Evolutionary conservation across 148 eudicot genomes (phyloP), one percentile per base, ranked within the genome.

Genomic region (Drosera capensis): DNA sequence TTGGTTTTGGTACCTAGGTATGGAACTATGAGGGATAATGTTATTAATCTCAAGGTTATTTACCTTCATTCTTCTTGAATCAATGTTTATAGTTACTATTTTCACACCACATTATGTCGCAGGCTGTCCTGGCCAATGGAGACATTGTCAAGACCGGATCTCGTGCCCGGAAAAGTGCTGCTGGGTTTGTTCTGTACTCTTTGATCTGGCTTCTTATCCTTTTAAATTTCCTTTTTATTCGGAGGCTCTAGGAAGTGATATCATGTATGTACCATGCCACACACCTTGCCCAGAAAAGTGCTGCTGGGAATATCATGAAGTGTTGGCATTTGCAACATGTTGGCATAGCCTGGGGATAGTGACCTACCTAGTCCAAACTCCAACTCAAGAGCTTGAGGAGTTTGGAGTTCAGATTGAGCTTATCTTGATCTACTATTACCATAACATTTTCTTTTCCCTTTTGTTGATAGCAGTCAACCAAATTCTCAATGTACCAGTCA

Each of bases 11-110:
- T 28, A 28, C 31, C 31, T 64, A 84, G 97, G 95, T 90, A 90
- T 58, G 95, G 97, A 57, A 84, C 95, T 39, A 90, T 90, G 97
- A 93, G 97, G 19, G 97, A 90, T 55, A 90, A 90, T 70, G 97
- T 84, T 56, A 78, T 90, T 55, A 90, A 49, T 63, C 70, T 90
- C 24, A 90, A 80, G 97, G 97, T 88, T 50, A 45, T 62, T 57
- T 29, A 19, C 48, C 30, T 44, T 48, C 56, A 54, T 53, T 22
- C 45, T 42, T 18, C 31, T 17, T 45, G 43, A 25, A 20, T 11
- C n/a, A 23, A 22, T 26, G 18, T 35, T 40, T 29, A 7, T 15
- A 23, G 12, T 56, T 0, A 31, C 15, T 35, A 21, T 30, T 18
- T 34, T 36, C 15, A 44, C 14, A 40, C 14, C 29, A 40, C 26